These are phyloP conservation scores for Yarrowia hollandica DNA, from an alignment of 805 yeast species.

Conservation along the genomic window DNA sequence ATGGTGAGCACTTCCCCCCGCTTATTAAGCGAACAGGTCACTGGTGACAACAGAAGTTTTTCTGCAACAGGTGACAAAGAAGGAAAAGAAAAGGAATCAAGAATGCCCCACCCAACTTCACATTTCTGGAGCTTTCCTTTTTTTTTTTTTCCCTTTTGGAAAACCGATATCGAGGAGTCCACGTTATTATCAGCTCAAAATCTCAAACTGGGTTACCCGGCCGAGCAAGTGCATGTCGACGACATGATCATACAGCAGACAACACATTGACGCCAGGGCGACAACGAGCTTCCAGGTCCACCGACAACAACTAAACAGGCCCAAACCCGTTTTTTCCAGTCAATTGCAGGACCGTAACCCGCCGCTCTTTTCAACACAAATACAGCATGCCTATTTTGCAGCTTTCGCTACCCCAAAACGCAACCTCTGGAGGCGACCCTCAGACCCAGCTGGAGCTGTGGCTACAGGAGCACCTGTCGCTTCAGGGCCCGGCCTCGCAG, in stretches of 20 bases:
- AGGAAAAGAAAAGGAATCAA: no score
- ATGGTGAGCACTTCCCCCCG: no score
- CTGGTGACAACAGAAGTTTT: no score
- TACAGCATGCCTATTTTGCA: constrained; percentile 37
- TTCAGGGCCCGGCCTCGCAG: constrained; percentile 47
- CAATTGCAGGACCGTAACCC: constrained; percentile 2
- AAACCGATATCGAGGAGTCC: no score
- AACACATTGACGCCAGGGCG: not conserved
- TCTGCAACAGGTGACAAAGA: no score
- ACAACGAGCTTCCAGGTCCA: not conserved
- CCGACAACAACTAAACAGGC: no score
- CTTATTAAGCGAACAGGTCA: no score
- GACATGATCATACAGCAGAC: constrained; percentile 3
- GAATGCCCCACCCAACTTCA: no score
- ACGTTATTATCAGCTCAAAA: no score
- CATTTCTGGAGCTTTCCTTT: no score
- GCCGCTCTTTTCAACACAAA: not conserved
- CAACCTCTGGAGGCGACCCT: constrained; percentile 44
- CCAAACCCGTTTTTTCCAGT: not conserved
- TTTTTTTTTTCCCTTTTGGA: no score
- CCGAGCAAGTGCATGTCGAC: constrained; percentile 21
- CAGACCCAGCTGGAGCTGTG: constrained; percentile 43
- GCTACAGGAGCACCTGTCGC: constrained; percentile 38
- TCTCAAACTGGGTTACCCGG: no score
- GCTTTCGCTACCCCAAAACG: constrained; percentile 55